These are phyloP conservation scores for Coprinopsis sp. DNA, from an alignment of 768 basidiomycete genomes.

Conservation along the genomic window DNA sequence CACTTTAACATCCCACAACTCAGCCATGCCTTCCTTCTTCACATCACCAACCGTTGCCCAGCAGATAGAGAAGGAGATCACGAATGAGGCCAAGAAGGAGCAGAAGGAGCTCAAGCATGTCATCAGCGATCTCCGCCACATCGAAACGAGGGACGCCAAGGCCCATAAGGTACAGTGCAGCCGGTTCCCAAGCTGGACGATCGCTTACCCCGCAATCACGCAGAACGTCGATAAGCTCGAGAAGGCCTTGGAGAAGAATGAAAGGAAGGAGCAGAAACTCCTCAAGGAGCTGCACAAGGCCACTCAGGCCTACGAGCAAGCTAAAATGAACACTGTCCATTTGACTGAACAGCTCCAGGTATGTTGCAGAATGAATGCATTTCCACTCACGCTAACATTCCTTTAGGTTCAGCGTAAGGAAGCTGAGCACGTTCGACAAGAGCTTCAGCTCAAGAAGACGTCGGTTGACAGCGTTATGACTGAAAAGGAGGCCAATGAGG, in stretches of 20 bases:
- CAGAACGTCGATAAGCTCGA: slow-evolving; percentile 46
- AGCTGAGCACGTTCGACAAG: slow-evolving; percentile 43
- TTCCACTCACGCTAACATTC: neutral
- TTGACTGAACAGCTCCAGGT: slow-evolving; percentile 4
- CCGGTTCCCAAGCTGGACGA: slow-evolving; percentile 9
- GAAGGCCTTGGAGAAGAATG: slow-evolving; percentile 36
- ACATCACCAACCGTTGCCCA: slow-evolving; percentile 26
- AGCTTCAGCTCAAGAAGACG: slow-evolving; percentile 41
- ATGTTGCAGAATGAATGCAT: neutral
- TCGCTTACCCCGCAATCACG: slow-evolving; percentile 18
- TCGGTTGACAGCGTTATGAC: slow-evolving; percentile 33
- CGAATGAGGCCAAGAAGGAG: slow-evolving; percentile 50
- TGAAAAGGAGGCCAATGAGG: slow-evolving; percentile 8
- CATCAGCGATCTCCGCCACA: slow-evolving; percentile 46
- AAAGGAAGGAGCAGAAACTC: slow-evolving; percentile 46
- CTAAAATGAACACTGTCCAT: slow-evolving; percentile 31
- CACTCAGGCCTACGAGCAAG: slow-evolving; percentile 46
- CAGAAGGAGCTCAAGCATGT: slow-evolving; percentile 45
- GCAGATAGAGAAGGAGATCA: slow-evolving; percentile 39
- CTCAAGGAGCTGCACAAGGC: slow-evolving; percentile 50
- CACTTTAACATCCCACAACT: slow-evolving; percentile 9
- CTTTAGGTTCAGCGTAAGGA: slow-evolving; percentile 32
- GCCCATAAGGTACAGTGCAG: slow-evolving; percentile 41
- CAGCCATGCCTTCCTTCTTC: slow-evolving; percentile 14
- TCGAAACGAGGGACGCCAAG: slow-evolving; percentile 51